These are phyloP conservation scores for Trematosphaeria pertusa DNA, from an alignment of 2,329 filamentous ascomycete genomes.

Conservation along the genomic window DNA sequence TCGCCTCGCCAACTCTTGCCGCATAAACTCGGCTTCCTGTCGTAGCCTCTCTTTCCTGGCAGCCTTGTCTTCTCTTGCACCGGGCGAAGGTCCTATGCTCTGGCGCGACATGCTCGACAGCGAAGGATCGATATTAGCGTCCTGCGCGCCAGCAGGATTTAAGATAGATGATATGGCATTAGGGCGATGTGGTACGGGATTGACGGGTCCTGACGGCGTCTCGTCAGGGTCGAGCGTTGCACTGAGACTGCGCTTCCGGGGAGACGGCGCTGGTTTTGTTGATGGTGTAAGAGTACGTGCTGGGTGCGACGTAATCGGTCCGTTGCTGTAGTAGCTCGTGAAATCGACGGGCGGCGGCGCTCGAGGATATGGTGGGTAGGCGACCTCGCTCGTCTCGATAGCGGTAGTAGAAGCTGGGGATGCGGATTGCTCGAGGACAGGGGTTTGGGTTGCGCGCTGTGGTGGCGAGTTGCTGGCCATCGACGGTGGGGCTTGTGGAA, in stretches of 20 bases:
- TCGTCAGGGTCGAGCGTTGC: conserved; percentile 40
- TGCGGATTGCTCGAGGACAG: conserved; percentile 40
- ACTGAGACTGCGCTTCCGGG: conserved; percentile 47
- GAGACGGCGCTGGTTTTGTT: conserved; percentile 28
- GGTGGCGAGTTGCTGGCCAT: conserved; percentile 38
- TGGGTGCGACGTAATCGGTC: conserved; percentile 23
- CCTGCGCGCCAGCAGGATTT: conserved; percentile 35
- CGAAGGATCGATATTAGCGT: conserved; percentile 42
- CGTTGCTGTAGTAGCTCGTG: conserved; percentile 39
- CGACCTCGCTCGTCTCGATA: conserved; percentile 37
- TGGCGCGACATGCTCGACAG: conserved; percentile 30
- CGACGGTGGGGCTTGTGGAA: conserved; percentile 37
- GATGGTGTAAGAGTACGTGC: conserved; percentile 16
- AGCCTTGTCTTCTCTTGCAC: conserved; percentile 37
- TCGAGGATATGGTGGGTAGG: conserved; percentile 34
- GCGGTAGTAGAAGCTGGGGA: conserved; percentile 43
- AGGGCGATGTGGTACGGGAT: conserved; percentile 38
- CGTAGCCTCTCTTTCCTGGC: conserved; percentile 38
- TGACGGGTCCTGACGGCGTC: conserved; percentile 18
- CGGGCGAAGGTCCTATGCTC: conserved; percentile 29
- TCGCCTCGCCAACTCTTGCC: conserved; percentile 34
- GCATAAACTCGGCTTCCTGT: conserved; percentile 41
- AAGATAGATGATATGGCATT: conserved; percentile 45
- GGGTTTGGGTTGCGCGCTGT: conserved; percentile 35
- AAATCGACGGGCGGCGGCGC: conserved; percentile 47